Percentiles rank a stretch among this genome's conserved stretches.
These are phyloP conservation scores for Stylonectria norvegica DNA, from an alignment of 2,329 filamentous ascomycete species.

Conservation along the genomic window DNA sequence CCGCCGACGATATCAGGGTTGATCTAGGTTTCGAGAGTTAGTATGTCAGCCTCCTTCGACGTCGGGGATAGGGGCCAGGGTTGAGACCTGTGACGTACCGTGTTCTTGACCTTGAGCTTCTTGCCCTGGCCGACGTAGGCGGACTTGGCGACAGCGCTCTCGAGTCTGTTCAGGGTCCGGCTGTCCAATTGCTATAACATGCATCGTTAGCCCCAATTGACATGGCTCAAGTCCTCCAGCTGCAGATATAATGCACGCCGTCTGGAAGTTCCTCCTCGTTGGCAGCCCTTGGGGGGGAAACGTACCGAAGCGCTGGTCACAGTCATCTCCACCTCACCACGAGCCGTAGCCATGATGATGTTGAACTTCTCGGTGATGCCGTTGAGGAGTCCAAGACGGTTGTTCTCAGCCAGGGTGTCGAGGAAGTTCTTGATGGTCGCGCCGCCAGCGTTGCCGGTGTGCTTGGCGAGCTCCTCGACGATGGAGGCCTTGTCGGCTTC, in stretches of 20 bases:
- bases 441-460: slow-evolving; percentile 67
- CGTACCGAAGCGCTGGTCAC: slow-evolving; percentile 87
- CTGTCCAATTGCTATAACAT: slow-evolving; percentile 69
- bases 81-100: slow-evolving; percentile 56
- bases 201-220: slow-evolving; percentile 1
- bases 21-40: slow-evolving; percentile 54
- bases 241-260: neutral
- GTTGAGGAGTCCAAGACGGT: slow-evolving; percentile 79
- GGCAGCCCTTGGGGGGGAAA: slow-evolving; percentile 22
- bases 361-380: slow-evolving; percentile 84
- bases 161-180: slow-evolving; percentile 81
- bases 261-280: slow-evolving; percentile 2
- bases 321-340: slow-evolving; percentile 88
- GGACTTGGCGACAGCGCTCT: slow-evolving; percentile 85
- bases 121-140: slow-evolving; percentile 84
- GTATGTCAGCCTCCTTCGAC: too few species aligned
- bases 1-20: slow-evolving; percentile 94
- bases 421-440: slow-evolving; percentile 95
- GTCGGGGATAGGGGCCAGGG: neutral
- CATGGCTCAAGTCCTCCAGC: neutral
- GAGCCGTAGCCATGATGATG: slow-evolving; percentile 80
- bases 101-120: slow-evolving; percentile 96
- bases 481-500: slow-evolving; percentile 80
- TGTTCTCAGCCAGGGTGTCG: slow-evolving; percentile 87
- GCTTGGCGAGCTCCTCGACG: slow-evolving; percentile 83